Conservation (phyloP, 495 filamentous ascomycete species). For the Hypoxylon trugodes region DNA sequence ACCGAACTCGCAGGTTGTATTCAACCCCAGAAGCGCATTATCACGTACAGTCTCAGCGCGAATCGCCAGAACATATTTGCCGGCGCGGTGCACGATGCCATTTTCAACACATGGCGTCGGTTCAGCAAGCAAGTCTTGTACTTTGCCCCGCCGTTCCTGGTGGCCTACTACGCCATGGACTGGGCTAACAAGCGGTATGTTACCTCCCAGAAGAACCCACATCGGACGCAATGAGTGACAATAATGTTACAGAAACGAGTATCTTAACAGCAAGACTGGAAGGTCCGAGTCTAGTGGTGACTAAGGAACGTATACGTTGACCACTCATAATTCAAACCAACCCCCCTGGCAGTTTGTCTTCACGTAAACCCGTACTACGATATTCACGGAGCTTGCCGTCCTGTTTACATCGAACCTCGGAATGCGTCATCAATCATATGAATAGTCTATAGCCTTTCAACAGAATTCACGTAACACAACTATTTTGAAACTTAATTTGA, state of each 20-base stretch:
- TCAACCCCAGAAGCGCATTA: conserved; percentile 59
- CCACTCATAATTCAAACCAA: too few relatives aligned
- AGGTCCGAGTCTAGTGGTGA: conserved; percentile 2
- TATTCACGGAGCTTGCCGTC: too few relatives aligned
- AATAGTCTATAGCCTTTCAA: too few relatives aligned
- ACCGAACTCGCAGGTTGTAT: conserved; percentile 2
- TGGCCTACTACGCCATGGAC: conserved; percentile 77
- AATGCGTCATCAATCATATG: too few relatives aligned
- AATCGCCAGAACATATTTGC: conserved; percentile 64
- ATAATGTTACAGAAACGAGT: conserved; percentile 12
- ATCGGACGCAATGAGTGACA: not conserved
- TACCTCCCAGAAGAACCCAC: not conserved
- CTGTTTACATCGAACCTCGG: too few relatives aligned
- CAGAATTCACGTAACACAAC: too few relatives aligned
- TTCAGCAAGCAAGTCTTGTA: conserved; percentile 74
- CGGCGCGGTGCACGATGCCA: conserved; percentile 57
- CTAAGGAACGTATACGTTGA: not conserved
- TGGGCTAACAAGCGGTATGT: conserved; percentile 85
- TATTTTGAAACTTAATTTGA: too few relatives aligned
- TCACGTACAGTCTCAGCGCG: conserved; percentile 54
- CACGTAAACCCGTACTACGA: too few relatives aligned
- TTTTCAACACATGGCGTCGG: conserved; percentile 69
- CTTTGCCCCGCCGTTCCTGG: conserved; percentile 74
- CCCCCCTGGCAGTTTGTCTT: too few relatives aligned
- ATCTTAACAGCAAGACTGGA: conserved; percentile 30